Evolutionary conservation across 2,329 filamentous ascomycete species (phyloP), one percentile per base, ranked within the genome.

Genomic region (Aspergillus amoenus): DNA sequence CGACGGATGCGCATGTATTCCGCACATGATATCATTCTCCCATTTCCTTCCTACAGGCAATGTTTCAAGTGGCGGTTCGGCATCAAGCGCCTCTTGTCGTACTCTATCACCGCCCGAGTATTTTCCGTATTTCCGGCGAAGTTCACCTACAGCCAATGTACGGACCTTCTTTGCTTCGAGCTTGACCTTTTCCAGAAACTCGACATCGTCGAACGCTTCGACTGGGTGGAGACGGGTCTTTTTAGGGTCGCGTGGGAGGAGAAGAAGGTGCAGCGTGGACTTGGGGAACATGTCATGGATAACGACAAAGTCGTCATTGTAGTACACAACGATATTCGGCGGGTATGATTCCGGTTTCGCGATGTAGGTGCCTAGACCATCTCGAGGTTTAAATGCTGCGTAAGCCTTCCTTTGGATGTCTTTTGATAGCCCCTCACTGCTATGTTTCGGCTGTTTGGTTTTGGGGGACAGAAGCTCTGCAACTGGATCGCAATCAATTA

Each of bases 271-370:
- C 4, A 97, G 81, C 3, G 84, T 86, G 3, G 90, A 85, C 74
- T 97, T 99, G 8, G 94, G 93, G 70, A 86, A 99, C 60, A 86
- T 79, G 76, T 99, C 94, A 65, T 88, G 82, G 71, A 97, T 90
- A 18, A 87, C 83, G 50, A 93, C 89, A 63, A 88, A 91, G 59
- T 85, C 76, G n/a, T 84, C 79, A 62, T 85, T 84, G 73, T 87
- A 79, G 68, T 86, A 87, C 54, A 94, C 79, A 2, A 92, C 83
- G 8, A 82, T 77, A 24, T 78, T 80, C 5, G 80, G 63, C 1
- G 86, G 81, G 66, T 85, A 88, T 1, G 80, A 78, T 34, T 82
- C 79, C 0, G 90, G 90, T 52, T 84, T 74, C 7, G 77, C 66
- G 48, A 89, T 87, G 73, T 94, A 94, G 18, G 79, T 76, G 43